These are phyloP conservation scores for Marasmius oreades DNA, from an alignment of 1,284 basidiomycete genomes.

Conservation along the genomic window DNA sequence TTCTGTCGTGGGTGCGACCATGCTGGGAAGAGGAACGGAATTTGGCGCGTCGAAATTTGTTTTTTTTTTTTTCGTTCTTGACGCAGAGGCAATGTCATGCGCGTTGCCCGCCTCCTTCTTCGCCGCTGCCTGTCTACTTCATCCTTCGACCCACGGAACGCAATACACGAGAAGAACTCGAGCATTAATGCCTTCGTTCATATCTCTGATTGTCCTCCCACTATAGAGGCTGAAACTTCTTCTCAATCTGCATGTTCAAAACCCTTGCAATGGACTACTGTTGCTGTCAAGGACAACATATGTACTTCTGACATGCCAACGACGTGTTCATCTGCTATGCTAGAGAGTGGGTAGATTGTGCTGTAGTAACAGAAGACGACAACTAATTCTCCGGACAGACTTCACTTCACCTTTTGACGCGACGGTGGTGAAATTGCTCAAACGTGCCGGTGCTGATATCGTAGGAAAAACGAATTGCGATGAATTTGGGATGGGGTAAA, in stretches of 20 bases:
- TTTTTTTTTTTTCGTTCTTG: too few species aligned
- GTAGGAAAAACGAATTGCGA: slow-evolving; percentile 94
- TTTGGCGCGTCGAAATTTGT: background rate
- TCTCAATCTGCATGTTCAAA: slow-evolving; percentile 8
- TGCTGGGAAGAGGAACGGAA: background rate
- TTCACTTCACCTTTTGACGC: slow-evolving; percentile 87
- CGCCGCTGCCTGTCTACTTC: background rate
- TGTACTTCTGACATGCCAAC: slow-evolving; percentile 68
- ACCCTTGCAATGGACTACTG: slow-evolving; percentile 36
- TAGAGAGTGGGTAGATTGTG: slow-evolving; percentile 45
- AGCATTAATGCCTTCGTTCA: slow-evolving; percentile 52
- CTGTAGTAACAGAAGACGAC: background rate
- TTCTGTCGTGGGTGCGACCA: background rate
- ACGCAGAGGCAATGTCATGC: too few species aligned
- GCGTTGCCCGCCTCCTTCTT: background rate
- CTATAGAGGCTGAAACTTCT: background rate
- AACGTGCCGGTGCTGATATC: slow-evolving; percentile 66
- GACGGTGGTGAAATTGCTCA: slow-evolving; percentile 72
- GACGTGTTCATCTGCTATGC: slow-evolving; percentile 76
- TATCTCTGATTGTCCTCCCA: slow-evolving; percentile 11
- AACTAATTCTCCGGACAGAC: slow-evolving; percentile 32
- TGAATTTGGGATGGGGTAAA: slow-evolving; percentile 97
- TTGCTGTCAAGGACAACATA: slow-evolving; percentile 89
- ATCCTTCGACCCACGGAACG: background rate
- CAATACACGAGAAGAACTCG: slow-evolving; percentile 25